Base-by-base conservation (phyloP, 108 stramenopile genomes). In the Aureococcus anophagefferens region DNA sequence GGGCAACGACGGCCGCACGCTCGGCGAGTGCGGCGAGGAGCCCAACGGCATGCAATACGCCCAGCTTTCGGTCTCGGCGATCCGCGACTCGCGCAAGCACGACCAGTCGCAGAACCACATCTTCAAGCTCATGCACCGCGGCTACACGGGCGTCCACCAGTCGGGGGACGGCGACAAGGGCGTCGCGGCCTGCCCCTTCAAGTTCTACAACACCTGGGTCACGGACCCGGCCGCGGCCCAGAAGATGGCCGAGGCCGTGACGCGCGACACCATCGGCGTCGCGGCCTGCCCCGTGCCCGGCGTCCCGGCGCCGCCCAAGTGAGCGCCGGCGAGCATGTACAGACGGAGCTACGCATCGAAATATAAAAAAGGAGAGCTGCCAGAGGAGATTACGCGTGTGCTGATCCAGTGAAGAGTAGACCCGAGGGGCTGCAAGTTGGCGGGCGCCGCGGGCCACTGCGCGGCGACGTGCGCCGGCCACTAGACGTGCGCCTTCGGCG, bases 91-190 rank as follows among this genome's bases (percentile, higher is more conserved):
- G n/a, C 71, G 90, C 4, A 79, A 77, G 3, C 84, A 89, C 66
- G 90, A 89, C 72, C 90, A 91, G 72, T 81, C 79, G 34, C 90
- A 89, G 79, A 90, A 90, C 72, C 90, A 91, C 66, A 66, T 91
- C 31, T 91, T 88, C 83, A 91, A 91, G 67, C 74, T 91, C 9
- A 77, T 79, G 17, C 90, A 91, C 71, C 74, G 85, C 45, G 85
- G 83, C 64, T 84, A 83, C 51, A 84, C 81, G 33, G 90, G 90
- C 68, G 87, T 88, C 14, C 87, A 87, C 72, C 87, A 87, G 36
- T 89, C 88, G 72, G 90, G 90, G 4, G 90, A 91, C 68, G 88
- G 87, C 32, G 82, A 79, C 30, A 88, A 89, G 73, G 90, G 90
- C 29, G 62, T 84, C 4, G 87, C 46, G 17, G 88, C 84, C 69